Percentiles rank a stretch among this genome's conserved stretches.
Conservation (phyloP, 208 protist species). For the Trypanosoma avium region DNA sequence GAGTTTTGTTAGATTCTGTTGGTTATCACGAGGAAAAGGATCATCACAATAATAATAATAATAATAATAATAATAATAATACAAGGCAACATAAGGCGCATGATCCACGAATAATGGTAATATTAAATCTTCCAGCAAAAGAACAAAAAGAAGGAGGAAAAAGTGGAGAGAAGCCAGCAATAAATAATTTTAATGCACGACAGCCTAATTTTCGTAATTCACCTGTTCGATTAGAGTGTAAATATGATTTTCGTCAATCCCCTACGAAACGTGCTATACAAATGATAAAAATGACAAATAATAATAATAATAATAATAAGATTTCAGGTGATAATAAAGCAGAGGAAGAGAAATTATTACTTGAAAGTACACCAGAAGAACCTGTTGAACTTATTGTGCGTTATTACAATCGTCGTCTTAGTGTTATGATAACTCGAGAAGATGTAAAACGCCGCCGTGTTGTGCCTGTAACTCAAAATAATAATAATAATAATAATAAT, state of each 20-base stretch:
- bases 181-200: slow-evolving; percentile 68
- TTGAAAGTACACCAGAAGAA: slow-evolving; percentile 50
- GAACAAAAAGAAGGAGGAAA: background rate
- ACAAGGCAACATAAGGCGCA: slow-evolving; percentile 37
- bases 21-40: slow-evolving; percentile 45
- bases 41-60: slow-evolving; percentile 23
- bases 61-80: slow-evolving; percentile 9
- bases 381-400: slow-evolving; percentile 73
- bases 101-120: slow-evolving; percentile 50
- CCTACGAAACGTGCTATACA: slow-evolving; percentile 26
- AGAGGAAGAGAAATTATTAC: slow-evolving; percentile 26
- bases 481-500: background rate
- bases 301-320: background rate
- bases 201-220: slow-evolving; percentile 43
- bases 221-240: slow-evolving; percentile 50
- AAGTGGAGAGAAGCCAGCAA: slow-evolving; percentile 23
- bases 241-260: slow-evolving; percentile 70
- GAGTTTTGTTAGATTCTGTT: slow-evolving; percentile 69
- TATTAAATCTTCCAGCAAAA: slow-evolving; percentile 73
- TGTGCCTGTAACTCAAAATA: slow-evolving; percentile 11
- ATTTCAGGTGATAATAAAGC: background rate
- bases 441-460: slow-evolving; percentile 36
- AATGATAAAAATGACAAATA: slow-evolving; percentile 27
- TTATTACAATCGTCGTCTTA: slow-evolving; percentile 71
- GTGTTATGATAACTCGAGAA: slow-evolving; percentile 55